Conservation (phyloP, 2,329 filamentous ascomycete genomes). For the Colletotrichum sidae region DNA sequence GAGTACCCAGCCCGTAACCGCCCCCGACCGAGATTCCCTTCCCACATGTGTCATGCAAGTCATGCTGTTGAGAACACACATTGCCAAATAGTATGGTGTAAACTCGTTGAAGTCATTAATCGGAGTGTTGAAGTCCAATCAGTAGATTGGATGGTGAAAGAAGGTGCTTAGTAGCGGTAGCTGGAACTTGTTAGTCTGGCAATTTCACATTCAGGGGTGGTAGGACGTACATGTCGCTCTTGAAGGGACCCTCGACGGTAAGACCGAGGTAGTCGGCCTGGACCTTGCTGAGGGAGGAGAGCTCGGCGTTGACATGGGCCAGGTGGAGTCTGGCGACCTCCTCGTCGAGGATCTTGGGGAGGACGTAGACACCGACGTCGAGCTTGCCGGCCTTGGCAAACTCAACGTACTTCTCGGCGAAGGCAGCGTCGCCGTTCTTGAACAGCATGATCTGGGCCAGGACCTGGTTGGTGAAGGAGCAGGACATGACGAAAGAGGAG, state of each 20-base stretch:
- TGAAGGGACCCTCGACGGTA: conserved; percentile 89
- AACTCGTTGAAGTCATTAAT: conserved; percentile 40
- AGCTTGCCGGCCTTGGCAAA: conserved; percentile 95
- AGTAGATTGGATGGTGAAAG: conserved; percentile 45
- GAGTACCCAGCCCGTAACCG: conserved; percentile 43
- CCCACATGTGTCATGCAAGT: conserved; percentile 53
- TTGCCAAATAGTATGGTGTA: conserved; percentile 40
- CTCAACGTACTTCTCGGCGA: conserved; percentile 94
- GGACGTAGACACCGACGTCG: conserved; percentile 90
- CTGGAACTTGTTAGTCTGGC: conserved; percentile 41
- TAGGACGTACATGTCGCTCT: conserved; percentile 84
- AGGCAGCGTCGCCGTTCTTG: conserved; percentile 90
- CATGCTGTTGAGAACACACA: conserved; percentile 59
- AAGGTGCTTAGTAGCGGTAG: conserved; percentile 59
- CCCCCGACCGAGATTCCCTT: conserved; percentile 39
- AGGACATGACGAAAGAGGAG: conserved; percentile 99
- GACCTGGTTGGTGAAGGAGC: conserved; percentile 99
- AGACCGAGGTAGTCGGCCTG: conserved; percentile 97
- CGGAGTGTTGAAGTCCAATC: conserved; percentile 37
- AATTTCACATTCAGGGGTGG: background rate
- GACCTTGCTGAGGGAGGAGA: conserved; percentile 83
- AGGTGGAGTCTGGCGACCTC: conserved; percentile 96
- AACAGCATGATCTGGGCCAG: conserved; percentile 98
- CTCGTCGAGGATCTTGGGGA: conserved; percentile 99
- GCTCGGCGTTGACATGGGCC: conserved; percentile 92